A percentile compares a stretch with the other conserved stretches of the same genome.
Conservation (phyloP, 768 basidiomycete genomes). For the Rhizopogon rudus region DNA sequence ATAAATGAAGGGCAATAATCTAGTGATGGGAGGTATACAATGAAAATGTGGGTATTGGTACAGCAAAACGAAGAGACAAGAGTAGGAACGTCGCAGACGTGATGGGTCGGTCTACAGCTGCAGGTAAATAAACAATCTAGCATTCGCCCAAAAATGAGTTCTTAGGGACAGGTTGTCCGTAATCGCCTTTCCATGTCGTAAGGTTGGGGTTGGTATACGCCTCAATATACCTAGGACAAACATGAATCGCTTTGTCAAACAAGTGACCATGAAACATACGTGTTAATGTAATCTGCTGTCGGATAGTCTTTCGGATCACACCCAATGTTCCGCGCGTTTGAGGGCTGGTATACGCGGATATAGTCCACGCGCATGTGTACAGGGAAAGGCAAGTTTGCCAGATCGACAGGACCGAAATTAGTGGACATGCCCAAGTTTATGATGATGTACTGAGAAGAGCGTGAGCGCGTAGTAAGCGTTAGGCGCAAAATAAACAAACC, state of each 20-base stretch:
- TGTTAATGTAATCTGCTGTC: conserved; percentile 66
- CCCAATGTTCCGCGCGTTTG: conserved; percentile 59
- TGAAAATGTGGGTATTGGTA: neutral
- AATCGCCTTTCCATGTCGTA: conserved; percentile 41
- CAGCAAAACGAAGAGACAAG: neutral
- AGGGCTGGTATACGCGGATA: conserved; percentile 69
- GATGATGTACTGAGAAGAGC: conserved; percentile 41
- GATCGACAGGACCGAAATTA: conserved; percentile 55
- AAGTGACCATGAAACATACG: conserved; percentile 29
- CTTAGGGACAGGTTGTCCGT: conserved; percentile 43
- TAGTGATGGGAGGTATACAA: neutral
- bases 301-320: conserved; percentile 67
- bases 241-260: neutral
- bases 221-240: conserved; percentile 44
- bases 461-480: neutral
- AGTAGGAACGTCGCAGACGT: neutral
- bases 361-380: conserved; percentile 47
- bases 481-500: conserved; percentile 37
- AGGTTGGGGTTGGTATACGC: conserved; percentile 63
- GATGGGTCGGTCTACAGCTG: neutral
- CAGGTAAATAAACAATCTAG: conserved; percentile 11
- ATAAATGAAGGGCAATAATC: neutral
- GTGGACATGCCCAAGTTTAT: conserved; percentile 55
- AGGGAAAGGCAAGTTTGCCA: conserved; percentile 47
- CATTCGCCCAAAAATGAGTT: conserved; percentile 43